phyloP scores from a whole-genome alignment of 2,329 filamentous ascomycete genomes.

The Helminthosporium solani region DNA sequence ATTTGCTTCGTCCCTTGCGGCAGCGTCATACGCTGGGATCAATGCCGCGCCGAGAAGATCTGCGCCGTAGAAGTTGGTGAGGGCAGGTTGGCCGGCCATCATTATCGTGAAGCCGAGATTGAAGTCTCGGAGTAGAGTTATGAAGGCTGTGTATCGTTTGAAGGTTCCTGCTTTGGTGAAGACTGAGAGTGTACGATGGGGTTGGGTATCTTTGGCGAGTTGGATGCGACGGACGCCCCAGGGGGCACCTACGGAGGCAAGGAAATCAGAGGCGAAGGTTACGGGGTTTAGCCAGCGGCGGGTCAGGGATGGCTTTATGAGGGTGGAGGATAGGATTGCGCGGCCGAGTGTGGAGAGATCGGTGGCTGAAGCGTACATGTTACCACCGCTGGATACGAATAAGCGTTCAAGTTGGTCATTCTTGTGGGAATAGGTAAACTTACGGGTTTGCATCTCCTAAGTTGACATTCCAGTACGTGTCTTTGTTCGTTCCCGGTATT shows the following conservation, averaged over 20 bases:
- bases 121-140: constrained; percentile 15
- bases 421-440: constrained; percentile 1
- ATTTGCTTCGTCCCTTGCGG: constrained; percentile 16
- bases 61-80: constrained; percentile 12
- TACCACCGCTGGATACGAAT: constrained; percentile 22
- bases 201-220: constrained; percentile 12
- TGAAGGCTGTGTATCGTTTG: constrained; percentile 13
- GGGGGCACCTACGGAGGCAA: constrained; percentile 18
- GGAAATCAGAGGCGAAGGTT: constrained; percentile 18
- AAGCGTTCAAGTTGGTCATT: background rate
- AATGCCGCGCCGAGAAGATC: constrained; percentile 14
- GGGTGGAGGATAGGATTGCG: constrained; percentile 20
- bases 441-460: constrained; percentile 24
- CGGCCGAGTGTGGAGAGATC: constrained; percentile 23
- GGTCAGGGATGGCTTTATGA: constrained; percentile 17
- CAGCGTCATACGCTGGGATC: constrained; percentile 18
- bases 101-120: constrained; percentile 19
- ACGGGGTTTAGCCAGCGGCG: constrained; percentile 26
- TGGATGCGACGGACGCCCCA: constrained; percentile 26
- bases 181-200: constrained; percentile 12
- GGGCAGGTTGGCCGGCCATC: constrained; percentile 12
- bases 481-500: constrained; percentile 37
- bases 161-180: constrained; percentile 19
- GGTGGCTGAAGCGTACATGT: constrained; percentile 23
- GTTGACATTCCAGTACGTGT: constrained; percentile 22